Evolutionary conservation across 1,284 basidiomycete species (phyloP).

Genomic region (Tetrapyrgos nigripes): DNA sequence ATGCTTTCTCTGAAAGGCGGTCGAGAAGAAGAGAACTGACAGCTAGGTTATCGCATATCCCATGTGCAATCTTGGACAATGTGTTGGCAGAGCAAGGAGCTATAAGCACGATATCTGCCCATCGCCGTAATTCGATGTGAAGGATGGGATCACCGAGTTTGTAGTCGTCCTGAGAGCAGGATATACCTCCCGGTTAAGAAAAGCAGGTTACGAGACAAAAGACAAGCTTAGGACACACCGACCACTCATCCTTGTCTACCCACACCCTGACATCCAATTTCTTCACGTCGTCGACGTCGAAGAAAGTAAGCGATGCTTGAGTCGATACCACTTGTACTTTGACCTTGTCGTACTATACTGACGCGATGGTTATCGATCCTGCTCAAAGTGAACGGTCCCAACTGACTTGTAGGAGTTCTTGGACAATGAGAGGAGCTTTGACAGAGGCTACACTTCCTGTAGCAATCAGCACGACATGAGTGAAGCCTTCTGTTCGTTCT

Average conservation of each 20-base stretch:
- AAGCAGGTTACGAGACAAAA: no score
- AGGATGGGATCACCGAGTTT: slow-evolving; percentile 91
- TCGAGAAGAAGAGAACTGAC: slow-evolving; percentile 49
- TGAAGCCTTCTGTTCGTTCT: slow-evolving; percentile 50
- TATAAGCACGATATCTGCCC: slow-evolving; percentile 95
- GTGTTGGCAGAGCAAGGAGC: slow-evolving; percentile 97
- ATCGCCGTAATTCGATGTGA: slow-evolving; percentile 95
- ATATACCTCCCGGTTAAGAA: no score
- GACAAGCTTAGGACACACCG: slow-evolving; percentile 46
- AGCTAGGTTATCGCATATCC: slow-evolving; percentile 89
- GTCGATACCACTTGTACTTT: slow-evolving; percentile 89
- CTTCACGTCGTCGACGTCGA: slow-evolving; percentile 60
- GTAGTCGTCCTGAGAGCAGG: slow-evolving; percentile 51
- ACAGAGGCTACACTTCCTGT: slow-evolving; percentile 96
- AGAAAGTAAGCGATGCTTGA: slow-evolving; percentile 82
- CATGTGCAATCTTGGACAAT: slow-evolving; percentile 89
- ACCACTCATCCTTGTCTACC: slow-evolving; percentile 94
- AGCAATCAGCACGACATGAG: slow-evolving; percentile 84
- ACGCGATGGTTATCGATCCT: slow-evolving; percentile 2
- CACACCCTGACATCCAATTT: slow-evolving; percentile 73
- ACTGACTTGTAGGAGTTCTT: slow-evolving; percentile 76
- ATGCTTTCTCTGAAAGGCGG: slow-evolving; percentile 2
- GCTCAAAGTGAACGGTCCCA: neutral
- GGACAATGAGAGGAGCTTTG: slow-evolving; percentile 90
- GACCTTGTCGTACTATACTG: slow-evolving; percentile 71